Conservation (phyloP, 257 asterid genomes). For the Jaltomata sinuosa region DNA sequence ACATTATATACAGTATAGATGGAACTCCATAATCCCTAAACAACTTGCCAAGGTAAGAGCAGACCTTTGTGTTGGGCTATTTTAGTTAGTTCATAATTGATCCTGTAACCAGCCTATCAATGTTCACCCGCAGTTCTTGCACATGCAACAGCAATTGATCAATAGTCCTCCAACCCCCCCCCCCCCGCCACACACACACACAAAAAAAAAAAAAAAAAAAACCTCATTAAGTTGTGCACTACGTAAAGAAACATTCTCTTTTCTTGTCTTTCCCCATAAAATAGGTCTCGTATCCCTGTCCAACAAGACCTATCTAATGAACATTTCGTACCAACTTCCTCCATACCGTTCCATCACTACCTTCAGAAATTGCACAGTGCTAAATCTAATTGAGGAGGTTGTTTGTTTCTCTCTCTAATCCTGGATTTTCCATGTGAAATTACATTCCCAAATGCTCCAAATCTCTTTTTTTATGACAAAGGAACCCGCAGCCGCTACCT, state of each 20-base stretch:
- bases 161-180: not conserved
- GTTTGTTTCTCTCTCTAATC: not conserved
- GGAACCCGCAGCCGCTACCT: too few relatives aligned
- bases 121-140: not conserved
- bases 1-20: not conserved
- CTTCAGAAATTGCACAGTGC: not conserved
- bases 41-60: not conserved
- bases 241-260: not conserved
- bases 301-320: not conserved
- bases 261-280: not conserved
- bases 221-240: too few relatives aligned
- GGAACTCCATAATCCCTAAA: not conserved
- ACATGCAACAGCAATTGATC: not conserved
- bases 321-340: not conserved
- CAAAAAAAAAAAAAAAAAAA: too few relatives aligned
- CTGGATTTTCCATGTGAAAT: not conserved
- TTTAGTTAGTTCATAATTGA: not conserved
- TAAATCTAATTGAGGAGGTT: not conserved
- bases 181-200: too few relatives aligned
- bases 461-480: not conserved
- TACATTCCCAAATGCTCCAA: not conserved
- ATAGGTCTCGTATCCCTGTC: not conserved
- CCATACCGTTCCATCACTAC: not conserved
- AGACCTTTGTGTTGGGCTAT: not conserved
- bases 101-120: not conserved